These are phyloP conservation scores for Klebsormidium nitens DNA, from an alignment of 139 green algal genomes.

Conservation along the genomic window DNA sequence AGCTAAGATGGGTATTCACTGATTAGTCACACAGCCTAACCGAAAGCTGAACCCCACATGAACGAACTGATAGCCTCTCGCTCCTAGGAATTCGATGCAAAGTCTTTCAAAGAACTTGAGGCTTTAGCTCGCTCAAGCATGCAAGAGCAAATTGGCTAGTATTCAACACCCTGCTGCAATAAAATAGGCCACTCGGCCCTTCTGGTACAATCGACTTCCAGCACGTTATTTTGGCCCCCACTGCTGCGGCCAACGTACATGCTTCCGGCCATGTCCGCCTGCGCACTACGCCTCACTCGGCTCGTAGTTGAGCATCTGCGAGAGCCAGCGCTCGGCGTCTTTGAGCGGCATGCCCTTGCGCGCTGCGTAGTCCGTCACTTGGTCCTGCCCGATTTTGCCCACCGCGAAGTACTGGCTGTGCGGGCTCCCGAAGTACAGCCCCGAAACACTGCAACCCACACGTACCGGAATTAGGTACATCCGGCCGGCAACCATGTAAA, in stretches of 20 bases:
- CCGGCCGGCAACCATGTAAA: no score
- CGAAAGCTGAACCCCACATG: no score
- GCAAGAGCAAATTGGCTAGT: neutral
- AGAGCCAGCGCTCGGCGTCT: constrained; percentile 81
- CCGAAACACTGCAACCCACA: no score
- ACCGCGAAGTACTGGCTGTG: constrained; percentile 92
- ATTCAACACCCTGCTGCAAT: neutral
- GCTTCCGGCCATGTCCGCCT: neutral
- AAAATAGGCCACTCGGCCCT: neutral
- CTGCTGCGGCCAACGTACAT: neutral
- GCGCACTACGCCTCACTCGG: constrained; percentile 46
- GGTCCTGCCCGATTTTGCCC: constrained; percentile 93
- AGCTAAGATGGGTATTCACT: no score
- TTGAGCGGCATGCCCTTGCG: constrained; percentile 82
- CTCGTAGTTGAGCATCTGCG: constrained; percentile 86
- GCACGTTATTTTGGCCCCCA: neutral
- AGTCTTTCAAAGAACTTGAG: neutral
- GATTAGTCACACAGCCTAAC: no score
- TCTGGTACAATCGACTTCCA: neutral
- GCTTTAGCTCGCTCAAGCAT: neutral
- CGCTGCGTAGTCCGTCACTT: constrained; percentile 81
- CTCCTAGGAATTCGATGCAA: no score
- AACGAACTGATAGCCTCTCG: no score
- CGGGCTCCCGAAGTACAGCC: constrained; percentile 88
- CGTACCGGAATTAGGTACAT: no score